Evolutionary conservation across 352 stramenopile species (phyloP), one percentile per base, ranked within the genome.

Genomic region (Thalassiosira mediterranea): DNA sequence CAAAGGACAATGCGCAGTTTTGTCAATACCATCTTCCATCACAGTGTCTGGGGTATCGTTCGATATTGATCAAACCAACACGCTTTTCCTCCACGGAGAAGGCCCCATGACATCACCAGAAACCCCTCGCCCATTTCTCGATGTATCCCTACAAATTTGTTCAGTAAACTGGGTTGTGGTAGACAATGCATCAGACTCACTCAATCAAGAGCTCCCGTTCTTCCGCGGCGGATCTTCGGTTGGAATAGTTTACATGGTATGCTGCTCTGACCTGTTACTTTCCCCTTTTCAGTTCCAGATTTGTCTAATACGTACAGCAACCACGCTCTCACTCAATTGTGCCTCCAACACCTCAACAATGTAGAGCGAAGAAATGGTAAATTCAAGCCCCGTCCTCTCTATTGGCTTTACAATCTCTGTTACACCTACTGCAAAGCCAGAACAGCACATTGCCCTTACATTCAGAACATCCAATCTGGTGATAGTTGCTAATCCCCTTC

Each of bases 161-260:
- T 34, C 21, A 13, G 38, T 54, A 3, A 38, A 53, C 37, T 81
- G 72, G 72, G 57, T 42, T 31, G 53, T 70, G 19, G 21, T 60
- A 26, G 26, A 37, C 1, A 32, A n/a, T 11, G 19, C 38, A 32
- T 38, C 46, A 38, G 23, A 38, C 29, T 8, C 19, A n/a, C 29
- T 44, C 25, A 15, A 25, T 46, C 4, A 19, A 31, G 32, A 71
- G 8, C 53, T 82, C n/a, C 73, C 73, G 0, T 29, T n/a, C 31
- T 74, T 70, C 53, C 19, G 21, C 3, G 32, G 73, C 13, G 37
- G 51, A 25, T 4, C 0, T 2, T 53, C 40, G 3, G 52, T 72
- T 53, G 73, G 73, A 58, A 69, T 82, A 3, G 25, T 82, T n/a
- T 82, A 82, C 38, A 77, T 63, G 72, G 72, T 81, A 54, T 32